Conservation (phyloP, 768 basidiomycete genomes). For the Artomyces pyxidatus region DNA sequence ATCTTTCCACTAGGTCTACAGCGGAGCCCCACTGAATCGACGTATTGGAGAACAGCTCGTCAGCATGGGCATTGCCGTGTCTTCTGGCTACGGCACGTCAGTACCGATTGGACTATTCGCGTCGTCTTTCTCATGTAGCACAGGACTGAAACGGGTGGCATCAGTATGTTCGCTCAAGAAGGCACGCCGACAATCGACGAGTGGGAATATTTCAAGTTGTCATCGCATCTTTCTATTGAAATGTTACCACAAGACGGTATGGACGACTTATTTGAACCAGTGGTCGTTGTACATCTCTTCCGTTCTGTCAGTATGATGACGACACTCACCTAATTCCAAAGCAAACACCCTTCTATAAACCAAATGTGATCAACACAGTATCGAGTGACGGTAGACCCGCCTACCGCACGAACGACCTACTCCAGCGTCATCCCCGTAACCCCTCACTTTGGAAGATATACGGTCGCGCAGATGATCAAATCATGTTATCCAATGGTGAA, state of each 20-base stretch:
- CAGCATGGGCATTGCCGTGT: conserved; percentile 26
- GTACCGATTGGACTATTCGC: conserved; percentile 4
- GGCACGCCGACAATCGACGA: conserved; percentile 7
- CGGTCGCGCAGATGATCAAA: conserved; percentile 36
- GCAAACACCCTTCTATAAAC: neutral
- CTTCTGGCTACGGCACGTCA: conserved; percentile 30
- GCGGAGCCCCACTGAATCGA: conserved; percentile 31
- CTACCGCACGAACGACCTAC: conserved; percentile 2
- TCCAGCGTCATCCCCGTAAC: conserved; percentile 1
- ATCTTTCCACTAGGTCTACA: conserved; percentile 17
- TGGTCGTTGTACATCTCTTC: conserved; percentile 26
- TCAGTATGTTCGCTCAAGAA: conserved; percentile 2
- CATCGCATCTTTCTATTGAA: conserved; percentile 16
- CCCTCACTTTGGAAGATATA: conserved; percentile 18
- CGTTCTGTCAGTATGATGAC: conserved; percentile 8
- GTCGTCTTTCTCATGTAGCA: neutral
- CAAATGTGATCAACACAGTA: neutral
- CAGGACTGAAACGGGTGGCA: conserved; percentile 17
- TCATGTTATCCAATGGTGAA: conserved; percentile 35
- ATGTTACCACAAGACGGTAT: conserved; percentile 27
- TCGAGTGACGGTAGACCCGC: neutral
- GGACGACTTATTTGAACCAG: conserved; percentile 26
- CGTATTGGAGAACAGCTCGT: conserved; percentile 27
- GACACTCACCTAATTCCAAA: too few species aligned
- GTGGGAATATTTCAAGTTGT: conserved; percentile 31